These are phyloP conservation scores for Annulohypoxylon bovei DNA, from an alignment of 495 filamentous ascomycete genomes.

Conservation along the genomic window DNA sequence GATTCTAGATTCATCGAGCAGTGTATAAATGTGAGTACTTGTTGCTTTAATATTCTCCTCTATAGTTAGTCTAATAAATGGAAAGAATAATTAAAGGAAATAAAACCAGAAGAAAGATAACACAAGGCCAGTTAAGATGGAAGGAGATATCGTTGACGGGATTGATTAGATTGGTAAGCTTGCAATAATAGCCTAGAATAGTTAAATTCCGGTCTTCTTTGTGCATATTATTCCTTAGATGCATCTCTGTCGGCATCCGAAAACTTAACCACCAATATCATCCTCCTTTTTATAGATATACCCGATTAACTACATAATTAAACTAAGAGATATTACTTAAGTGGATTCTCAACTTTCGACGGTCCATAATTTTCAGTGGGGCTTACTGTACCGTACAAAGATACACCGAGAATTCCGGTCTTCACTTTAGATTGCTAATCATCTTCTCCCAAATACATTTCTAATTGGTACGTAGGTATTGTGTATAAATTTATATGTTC, in stretches of 20 bases:
- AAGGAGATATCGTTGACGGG: slow-evolving; percentile 19
- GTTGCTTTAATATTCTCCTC: not conserved
- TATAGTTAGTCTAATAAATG: not conserved
- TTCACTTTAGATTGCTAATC: not conserved
- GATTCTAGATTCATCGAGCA: not conserved
- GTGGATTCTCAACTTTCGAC: not conserved
- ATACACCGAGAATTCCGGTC: not conserved
- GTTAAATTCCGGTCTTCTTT: not conserved
- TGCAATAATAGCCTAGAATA: slow-evolving; percentile 8
- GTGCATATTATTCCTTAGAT: not conserved
- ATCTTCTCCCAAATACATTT: too few species aligned
- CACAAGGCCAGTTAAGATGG: not conserved
- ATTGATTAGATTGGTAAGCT: slow-evolving; percentile 40
- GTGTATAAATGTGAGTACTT: not conserved
- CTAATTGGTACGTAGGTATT: too few species aligned
- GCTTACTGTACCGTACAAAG: not conserved
- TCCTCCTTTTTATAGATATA: not conserved
- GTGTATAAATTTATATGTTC: slow-evolving; percentile 1
- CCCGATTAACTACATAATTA: not conserved
- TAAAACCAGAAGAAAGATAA: not conserved
- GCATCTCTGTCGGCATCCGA: not conserved
- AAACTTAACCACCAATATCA: not conserved
- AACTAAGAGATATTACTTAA: not conserved
- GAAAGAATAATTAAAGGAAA: not conserved
- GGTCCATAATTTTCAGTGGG: not conserved